Conservation (phyloP, 83 land plant species). For the Diphasiastrum complanatum region DNA sequence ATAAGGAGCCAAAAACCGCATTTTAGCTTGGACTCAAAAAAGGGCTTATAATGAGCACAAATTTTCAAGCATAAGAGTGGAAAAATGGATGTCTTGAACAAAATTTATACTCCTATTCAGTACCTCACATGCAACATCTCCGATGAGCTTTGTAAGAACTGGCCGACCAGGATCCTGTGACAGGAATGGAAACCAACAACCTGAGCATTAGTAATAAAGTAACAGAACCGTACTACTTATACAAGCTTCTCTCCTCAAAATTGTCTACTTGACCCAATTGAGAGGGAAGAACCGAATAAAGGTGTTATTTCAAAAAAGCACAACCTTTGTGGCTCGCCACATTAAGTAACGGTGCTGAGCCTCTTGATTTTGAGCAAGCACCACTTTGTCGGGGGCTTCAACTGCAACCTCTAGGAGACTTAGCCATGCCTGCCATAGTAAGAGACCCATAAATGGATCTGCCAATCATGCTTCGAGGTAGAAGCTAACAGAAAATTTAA, state of each 20-base stretch:
- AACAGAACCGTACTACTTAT: not conserved
- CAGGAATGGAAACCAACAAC: not conserved
- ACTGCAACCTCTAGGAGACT: slow-evolving; percentile 53
- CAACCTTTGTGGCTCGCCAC: slow-evolving; percentile 95
- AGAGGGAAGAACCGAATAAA: not conserved
- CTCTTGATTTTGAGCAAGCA: slow-evolving; percentile 46
- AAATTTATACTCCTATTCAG: not conserved
- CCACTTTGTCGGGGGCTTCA: slow-evolving; percentile 33
- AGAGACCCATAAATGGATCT: not conserved
- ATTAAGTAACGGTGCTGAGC: slow-evolving; percentile 89
- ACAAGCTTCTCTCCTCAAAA: not conserved
- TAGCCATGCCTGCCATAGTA: slow-evolving; percentile 66
- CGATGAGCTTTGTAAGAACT: slow-evolving; percentile 51
- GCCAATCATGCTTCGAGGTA: not conserved
- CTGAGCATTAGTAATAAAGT: not conserved
- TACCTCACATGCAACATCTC: slow-evolving; percentile 62
- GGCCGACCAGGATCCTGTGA: slow-evolving; percentile 86
- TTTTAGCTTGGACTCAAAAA: not conserved
- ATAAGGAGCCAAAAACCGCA: not conserved
- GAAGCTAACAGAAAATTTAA: not conserved
- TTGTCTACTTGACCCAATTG: not conserved
- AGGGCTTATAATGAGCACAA: not conserved
- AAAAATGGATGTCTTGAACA: not conserved
- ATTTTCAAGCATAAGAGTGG: not conserved
- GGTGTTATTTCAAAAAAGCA: not conserved